phyloP scores from a whole-genome alignment of 768 basidiomycete genomes.

The Xerocomellus chrysenteron region DNA sequence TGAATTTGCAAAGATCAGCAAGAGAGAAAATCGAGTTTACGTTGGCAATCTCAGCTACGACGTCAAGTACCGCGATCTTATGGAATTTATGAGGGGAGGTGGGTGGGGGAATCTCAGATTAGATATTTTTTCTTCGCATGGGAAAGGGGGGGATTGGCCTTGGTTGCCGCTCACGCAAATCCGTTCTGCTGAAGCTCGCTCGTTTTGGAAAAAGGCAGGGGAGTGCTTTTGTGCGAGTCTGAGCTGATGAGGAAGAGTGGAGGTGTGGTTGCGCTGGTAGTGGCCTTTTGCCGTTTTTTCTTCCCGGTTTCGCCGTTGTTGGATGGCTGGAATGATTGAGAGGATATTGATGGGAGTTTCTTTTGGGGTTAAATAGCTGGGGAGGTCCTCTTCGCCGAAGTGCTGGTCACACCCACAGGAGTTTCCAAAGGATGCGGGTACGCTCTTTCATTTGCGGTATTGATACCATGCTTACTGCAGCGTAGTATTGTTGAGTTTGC shows the following conservation, averaged over 20 bases:
- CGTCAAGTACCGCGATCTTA: conserved; percentile 97
- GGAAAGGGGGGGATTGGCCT: conserved; percentile 28
- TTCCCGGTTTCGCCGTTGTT: conserved; percentile 43
- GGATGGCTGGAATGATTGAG: conserved; percentile 58
- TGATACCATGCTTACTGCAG: conserved; percentile 12
- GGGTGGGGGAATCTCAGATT: conserved; percentile 81
- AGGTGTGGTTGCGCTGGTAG: conserved; percentile 28
- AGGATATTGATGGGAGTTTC: conserved; percentile 95
- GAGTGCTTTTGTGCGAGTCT: conserved; percentile 30
- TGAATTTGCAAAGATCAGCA: conserved; percentile 94
- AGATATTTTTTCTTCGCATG: conserved; percentile 50
- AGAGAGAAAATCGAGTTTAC: conserved; percentile 97
- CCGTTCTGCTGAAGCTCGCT: conserved; percentile 38
- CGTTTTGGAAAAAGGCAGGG: conserved; percentile 34
- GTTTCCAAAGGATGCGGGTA: conserved; percentile 99
- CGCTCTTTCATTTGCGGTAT: conserved; percentile 34
- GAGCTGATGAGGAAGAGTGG: conserved; percentile 38
- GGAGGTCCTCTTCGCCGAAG: conserved; percentile 99
- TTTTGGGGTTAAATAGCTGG: conserved; percentile 92
- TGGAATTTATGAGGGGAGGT: conserved; percentile 99
- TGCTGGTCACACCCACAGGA: conserved; percentile 93
- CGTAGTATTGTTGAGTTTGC: conserved; percentile 92
- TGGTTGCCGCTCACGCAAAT: conserved; percentile 32
- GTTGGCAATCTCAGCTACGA: conserved; percentile 99
- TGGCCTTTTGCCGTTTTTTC: conserved; percentile 43